Conservation (phyloP, 202 grass and related monocot genomes). For the Setaria italica region DNA sequence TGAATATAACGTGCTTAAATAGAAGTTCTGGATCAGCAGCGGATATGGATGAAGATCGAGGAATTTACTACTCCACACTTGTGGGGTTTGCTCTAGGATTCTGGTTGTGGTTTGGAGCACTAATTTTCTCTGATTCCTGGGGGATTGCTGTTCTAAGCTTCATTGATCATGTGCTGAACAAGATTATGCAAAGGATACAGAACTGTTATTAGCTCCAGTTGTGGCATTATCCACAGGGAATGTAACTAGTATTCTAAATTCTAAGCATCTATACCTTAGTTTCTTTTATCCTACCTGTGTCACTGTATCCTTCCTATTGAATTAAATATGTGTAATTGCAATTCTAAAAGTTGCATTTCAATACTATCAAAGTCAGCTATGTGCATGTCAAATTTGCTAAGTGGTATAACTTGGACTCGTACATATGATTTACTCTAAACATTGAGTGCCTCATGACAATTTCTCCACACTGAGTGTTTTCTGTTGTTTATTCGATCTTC, state of each 20-base stretch:
- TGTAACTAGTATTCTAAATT: background rate
- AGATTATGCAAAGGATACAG: background rate
- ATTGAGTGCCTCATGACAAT: background rate
- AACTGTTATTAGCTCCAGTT: background rate
- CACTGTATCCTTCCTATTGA: background rate
- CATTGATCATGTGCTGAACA: background rate
- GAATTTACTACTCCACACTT: background rate
- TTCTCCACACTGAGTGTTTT: background rate
- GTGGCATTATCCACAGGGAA: background rate
- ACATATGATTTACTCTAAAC: background rate
- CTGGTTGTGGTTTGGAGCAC: constrained; percentile 9
- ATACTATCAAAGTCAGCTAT: background rate
- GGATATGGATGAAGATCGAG: background rate
- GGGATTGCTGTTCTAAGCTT: background rate
- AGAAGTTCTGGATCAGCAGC: background rate
- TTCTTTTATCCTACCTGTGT: background rate
- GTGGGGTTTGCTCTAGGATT: background rate
- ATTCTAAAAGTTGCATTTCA: background rate
- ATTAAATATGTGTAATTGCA: background rate
- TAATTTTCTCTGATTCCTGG: background rate
- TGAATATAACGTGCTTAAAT: constrained; percentile 24
- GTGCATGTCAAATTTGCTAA: background rate
- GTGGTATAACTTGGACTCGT: background rate
- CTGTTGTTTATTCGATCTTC: background rate
- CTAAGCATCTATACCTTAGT: background rate